Evolutionary conservation across 805 yeast species (phyloP).

Genomic region (Vanderwaltozyma yarrowii): DNA sequence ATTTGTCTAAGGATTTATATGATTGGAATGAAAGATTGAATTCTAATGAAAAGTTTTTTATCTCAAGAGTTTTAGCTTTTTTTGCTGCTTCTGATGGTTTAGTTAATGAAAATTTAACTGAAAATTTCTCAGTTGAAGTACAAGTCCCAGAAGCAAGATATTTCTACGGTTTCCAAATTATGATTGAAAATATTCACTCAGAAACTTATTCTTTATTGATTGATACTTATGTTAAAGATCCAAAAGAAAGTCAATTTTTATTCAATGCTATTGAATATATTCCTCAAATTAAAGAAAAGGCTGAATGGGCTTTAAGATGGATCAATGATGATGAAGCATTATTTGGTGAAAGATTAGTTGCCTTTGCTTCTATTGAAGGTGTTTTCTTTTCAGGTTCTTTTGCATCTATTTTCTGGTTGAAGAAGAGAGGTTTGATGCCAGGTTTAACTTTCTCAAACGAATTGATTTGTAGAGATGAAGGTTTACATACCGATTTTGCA

Average conservation of each 20-base stretch:
- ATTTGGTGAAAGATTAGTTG: constrained; percentile 92
- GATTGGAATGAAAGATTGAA: constrained; percentile 90
- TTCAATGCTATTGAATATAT: constrained; percentile 94
- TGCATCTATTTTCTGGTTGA: constrained; percentile 97
- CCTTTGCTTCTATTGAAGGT: constrained; percentile 98
- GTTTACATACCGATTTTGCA: constrained; percentile 97
- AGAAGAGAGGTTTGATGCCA: constrained; percentile 98
- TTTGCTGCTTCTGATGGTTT: constrained; percentile 99
- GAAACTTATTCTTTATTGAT: constrained; percentile 93
- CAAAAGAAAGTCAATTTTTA: constrained; percentile 80
- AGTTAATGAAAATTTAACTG: constrained; percentile 94
- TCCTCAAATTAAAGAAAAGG: constrained; percentile 94
- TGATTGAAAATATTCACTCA: constrained; percentile 98
- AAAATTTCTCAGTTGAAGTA: constrained; percentile 94
- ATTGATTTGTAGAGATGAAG: constrained; percentile 96
- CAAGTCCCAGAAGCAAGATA: constrained; percentile 97
- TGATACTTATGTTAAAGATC: constrained; percentile 93
- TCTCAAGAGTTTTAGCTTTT: constrained; percentile 90
- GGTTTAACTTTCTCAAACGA: constrained; percentile 97
- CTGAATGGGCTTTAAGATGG: constrained; percentile 99
- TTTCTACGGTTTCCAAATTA: constrained; percentile 98
- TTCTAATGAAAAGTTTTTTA: constrained; percentile 86
- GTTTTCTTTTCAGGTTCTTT: constrained; percentile 97
- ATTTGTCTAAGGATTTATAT: constrained; percentile 77
- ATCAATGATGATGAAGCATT: constrained; percentile 78